A percentile compares a stretch with the other conserved stretches of the same genome.
Evolutionary conservation across 768 basidiomycete genomes (phyloP).

Genomic region (Exidia glandulosa): DNA sequence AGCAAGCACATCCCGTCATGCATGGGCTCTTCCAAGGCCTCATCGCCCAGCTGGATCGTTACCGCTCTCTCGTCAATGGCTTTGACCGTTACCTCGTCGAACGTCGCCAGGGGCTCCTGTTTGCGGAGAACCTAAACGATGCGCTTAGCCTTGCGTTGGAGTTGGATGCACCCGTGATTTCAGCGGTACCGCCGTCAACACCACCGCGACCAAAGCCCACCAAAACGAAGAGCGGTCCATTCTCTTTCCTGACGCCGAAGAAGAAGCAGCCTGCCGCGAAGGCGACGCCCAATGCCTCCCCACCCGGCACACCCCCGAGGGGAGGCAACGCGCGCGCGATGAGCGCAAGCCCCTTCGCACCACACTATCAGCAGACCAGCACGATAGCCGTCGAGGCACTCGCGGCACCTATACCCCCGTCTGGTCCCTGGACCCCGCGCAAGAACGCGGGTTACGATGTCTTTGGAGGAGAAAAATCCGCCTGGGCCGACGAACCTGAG

Average conservation of each 20-base stretch:
- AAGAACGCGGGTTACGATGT: slow-evolving; percentile 50
- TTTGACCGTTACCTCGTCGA: slow-evolving; percentile 82
- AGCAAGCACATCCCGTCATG: slow-evolving; percentile 63
- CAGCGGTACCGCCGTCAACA: not conserved
- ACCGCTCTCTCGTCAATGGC: slow-evolving; percentile 58
- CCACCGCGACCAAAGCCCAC: not conserved
- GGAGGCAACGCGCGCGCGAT: slow-evolving; percentile 33
- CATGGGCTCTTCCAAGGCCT: slow-evolving; percentile 74
- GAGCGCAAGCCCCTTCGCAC: slow-evolving; percentile 67
- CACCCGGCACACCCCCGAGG: slow-evolving; percentile 39
- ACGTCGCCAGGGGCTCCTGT: slow-evolving; percentile 78
- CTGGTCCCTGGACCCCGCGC: slow-evolving; percentile 54
- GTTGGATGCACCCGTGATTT: slow-evolving; percentile 25
- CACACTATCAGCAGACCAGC: slow-evolving; percentile 73
- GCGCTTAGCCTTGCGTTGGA: slow-evolving; percentile 70
- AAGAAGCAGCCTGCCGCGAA: slow-evolving; percentile 35
- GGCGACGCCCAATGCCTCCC: slow-evolving; percentile 18
- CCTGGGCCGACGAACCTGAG: slow-evolving; percentile 2
- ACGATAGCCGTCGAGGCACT: slow-evolving; percentile 63
- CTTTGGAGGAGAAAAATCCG: slow-evolving; percentile 36
- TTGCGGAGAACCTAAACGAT: slow-evolving; percentile 86
- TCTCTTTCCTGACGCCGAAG: slow-evolving; percentile 72
- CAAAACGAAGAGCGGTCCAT: slow-evolving; percentile 29
- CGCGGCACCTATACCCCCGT: slow-evolving; percentile 44
- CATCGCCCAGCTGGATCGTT: slow-evolving; percentile 69